phyloP scores from a whole-genome alignment of 805 yeast genomes.

The Scheffersomyces stipitis region DNA sequence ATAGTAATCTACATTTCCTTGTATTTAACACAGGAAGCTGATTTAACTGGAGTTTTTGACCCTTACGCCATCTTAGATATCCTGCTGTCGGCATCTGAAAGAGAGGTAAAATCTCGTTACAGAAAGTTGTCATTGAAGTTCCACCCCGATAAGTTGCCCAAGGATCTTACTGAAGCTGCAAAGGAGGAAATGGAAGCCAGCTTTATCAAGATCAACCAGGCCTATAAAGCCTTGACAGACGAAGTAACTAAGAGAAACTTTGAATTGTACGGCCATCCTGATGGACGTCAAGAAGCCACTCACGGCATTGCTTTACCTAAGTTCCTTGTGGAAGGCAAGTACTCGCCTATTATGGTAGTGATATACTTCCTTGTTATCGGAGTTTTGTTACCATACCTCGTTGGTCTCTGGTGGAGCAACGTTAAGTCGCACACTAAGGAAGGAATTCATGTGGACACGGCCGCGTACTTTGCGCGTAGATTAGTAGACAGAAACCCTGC shows the following conservation, averaged over 20 bases:
- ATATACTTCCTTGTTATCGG: constrained; percentile 74
- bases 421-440: constrained; percentile 77
- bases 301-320: constrained; percentile 97
- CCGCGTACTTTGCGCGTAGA: constrained; percentile 69
- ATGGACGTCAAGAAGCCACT: constrained; percentile 86
- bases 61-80: constrained; percentile 87
- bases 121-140: constrained; percentile 82
- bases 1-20: constrained; percentile 41
- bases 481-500: constrained; percentile 75
- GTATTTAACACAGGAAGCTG: constrained; percentile 44
- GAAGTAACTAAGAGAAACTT: constrained; percentile 80
- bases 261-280: constrained; percentile 92
- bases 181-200: constrained; percentile 64
- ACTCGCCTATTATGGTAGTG: constrained; percentile 61
- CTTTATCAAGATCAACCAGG: constrained; percentile 81
- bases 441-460: constrained; percentile 84
- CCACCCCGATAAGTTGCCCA: constrained; percentile 91
- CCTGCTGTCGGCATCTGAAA: constrained; percentile 63
- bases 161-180: constrained; percentile 57
- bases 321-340: constrained; percentile 80
- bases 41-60: constrained; percentile 62
- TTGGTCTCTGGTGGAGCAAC: constrained; percentile 87
- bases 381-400: constrained; percentile 72
- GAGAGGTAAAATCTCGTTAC: constrained; percentile 77
- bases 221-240: constrained; percentile 93